Base-by-base conservation (phyloP, 345 rosid genomes). In the Draba incana region DNA sequence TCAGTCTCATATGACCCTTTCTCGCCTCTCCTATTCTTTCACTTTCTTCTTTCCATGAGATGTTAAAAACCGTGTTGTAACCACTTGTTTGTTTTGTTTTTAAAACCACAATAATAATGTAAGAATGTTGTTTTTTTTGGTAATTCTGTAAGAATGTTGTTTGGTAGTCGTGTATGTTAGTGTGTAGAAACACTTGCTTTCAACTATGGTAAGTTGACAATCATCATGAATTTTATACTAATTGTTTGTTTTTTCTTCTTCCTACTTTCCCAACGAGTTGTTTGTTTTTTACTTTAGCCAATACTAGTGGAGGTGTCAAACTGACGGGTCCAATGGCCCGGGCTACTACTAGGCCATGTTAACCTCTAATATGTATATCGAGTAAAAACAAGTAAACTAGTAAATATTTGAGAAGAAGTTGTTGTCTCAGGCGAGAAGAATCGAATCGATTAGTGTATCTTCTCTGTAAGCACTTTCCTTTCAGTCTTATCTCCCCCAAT, bases 11-110 rank as follows among this genome's bases (percentile, higher is more conserved):
- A 37, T 58, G 48, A 33, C 28, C 28, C 50, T 59, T 30, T 50
- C 35, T 43, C 28, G 47, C 41, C 47, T 23, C 61, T 66, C 65
- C 1, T 53, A 51, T 52, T 70, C 60, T 49, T 47, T 68, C 59
- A 48, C 59, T 60, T 49, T 49, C 66, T 49, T 33, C 16, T 37
- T 50, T 50, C 12, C 66, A 37, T 50, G 74, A 49, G 66, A 27
- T 33, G 37, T 33, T 28, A 28, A 28, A 28, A 39, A 13, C 42
- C 20, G 67, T 60, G 55, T 52, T 71, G 69, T 62, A 62, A 44
- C 33, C 38, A 52, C 68, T 61, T 53, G 62, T 51, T n/a, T 70
- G 47, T 5, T 28, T 33, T 50, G 56, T 59, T 39, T 25, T 35
- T 35, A 3, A 35, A 35, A 35, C 8, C 37, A 33, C 37, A 8